Base-by-base conservation (phyloP, 176 grass and related monocot species). In the Ampelocalamus luodianensis region DNA sequence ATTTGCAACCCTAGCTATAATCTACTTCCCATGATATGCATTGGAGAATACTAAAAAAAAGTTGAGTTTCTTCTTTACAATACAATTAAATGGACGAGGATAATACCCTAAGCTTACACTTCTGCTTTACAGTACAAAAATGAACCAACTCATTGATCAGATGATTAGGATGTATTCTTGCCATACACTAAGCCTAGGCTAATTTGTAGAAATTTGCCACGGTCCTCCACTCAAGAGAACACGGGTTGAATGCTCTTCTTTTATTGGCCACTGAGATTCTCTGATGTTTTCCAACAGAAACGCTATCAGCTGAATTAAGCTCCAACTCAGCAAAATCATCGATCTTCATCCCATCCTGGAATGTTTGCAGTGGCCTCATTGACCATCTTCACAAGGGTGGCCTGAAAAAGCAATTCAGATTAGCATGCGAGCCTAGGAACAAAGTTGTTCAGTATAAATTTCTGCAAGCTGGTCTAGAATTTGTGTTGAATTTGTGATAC, bases 361-460 rank as follows among this genome's bases (percentile, higher is more conserved):
- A 98, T 95, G 84, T 90, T 93, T 67, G 85, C 85, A 10, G 96
- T 92, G 18, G 96, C 96, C 72, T 95, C 89, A 71, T 98, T 98
- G 34, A 98, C 93, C 96, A 95, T 93, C 85, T 95, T 95, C 69
- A 98, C 96, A 80, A 98, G 90, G 46, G 93, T 98, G 77, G 67
- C 91, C 96, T 98, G 79, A 70, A 87, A 60, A 81, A 20, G 6
- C 8, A 86, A 79, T 79, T 82, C 23, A 58, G 22, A 45, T 79
- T 62, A 46, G 29, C 63, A 75, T 18, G 34, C 6, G 45, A 51
- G 62, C 2, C 12, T 59, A 81, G 10, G 65, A 72, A 36, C 2
- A n/a, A 39, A 27, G 56, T 48, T 13, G 11, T 76, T 46, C 16
- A 10, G 55, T n/a, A 62, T 9, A 34, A 71, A 42, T 40, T 48